A percentile compares a stretch with the other conserved stretches of the same genome.
Evolutionary conservation across 495 filamentous ascomycete species (phyloP).

Genomic region (Hypoxylon rickii): DNA sequence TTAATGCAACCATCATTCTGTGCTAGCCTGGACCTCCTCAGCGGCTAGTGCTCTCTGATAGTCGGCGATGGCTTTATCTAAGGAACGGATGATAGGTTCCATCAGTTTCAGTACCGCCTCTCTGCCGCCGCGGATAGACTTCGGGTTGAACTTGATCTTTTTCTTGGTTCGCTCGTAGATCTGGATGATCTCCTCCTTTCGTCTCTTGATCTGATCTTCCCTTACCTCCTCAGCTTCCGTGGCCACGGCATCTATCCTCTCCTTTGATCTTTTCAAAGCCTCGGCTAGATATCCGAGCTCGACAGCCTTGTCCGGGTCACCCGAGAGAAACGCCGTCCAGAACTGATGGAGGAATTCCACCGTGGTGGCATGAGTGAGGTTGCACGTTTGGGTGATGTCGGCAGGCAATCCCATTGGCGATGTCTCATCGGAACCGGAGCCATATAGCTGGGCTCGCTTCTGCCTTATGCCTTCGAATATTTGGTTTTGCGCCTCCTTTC

Average conservation of each 20-base stretch:
- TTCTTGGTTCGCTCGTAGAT: constrained; percentile 70
- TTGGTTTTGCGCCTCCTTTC: constrained; percentile 58
- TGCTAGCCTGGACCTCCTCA: constrained; percentile 53
- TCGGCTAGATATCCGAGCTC: constrained; percentile 79
- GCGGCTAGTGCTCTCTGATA: constrained; percentile 68
- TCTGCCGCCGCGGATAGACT: constrained; percentile 70
- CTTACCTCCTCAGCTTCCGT: constrained; percentile 77
- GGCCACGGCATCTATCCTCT: constrained; percentile 82
- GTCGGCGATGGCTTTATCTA: constrained; percentile 65
- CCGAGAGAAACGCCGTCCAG: constrained; percentile 86
- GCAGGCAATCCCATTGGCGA: constrained; percentile 67
- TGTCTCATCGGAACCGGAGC: constrained; percentile 45
- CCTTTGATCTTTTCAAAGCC: constrained; percentile 71
- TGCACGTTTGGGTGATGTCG: constrained; percentile 70
- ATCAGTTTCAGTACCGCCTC: constrained; percentile 77
- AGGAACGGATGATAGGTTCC: constrained; percentile 67
- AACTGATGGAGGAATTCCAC: constrained; percentile 96
- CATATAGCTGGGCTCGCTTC: constrained; percentile 59
- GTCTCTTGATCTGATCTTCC: constrained; percentile 61
- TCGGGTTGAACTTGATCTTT: constrained; percentile 66
- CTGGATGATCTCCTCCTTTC: constrained; percentile 71
- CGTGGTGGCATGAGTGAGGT: constrained; percentile 87
- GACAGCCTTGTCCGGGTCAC: constrained; percentile 72
- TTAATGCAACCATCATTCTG: constrained; percentile 26
- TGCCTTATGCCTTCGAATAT: constrained; percentile 57